A percentile compares a stretch with the other conserved stretches of the same genome.
Conservation (phyloP, 495 filamentous ascomycete species). For the Trichoderma gamsii region DNA sequence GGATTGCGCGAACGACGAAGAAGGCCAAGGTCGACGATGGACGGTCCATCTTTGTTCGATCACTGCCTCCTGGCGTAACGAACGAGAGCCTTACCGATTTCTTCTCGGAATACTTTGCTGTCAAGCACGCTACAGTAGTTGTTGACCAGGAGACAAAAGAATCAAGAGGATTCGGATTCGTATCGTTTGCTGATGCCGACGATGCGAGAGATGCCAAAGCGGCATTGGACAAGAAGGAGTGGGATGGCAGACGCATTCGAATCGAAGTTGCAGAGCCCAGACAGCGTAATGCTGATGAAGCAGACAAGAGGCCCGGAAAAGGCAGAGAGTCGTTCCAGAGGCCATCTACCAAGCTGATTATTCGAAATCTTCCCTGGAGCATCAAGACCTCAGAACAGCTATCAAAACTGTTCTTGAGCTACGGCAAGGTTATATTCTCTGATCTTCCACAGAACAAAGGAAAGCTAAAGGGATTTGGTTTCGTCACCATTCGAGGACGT, state of each 20-base stretch:
- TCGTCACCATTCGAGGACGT: slow-evolving; percentile 78
- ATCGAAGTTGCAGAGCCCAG: slow-evolving; percentile 84
- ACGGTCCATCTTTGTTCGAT: slow-evolving; percentile 83
- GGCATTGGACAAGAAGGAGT: slow-evolving; percentile 64
- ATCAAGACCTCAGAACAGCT: slow-evolving; percentile 81
- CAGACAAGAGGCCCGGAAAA: slow-evolving; percentile 44
- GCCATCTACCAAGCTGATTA: slow-evolving; percentile 73
- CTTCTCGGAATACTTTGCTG: slow-evolving; percentile 89
- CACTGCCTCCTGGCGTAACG: slow-evolving; percentile 70
- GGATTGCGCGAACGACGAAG: slow-evolving; percentile 25
- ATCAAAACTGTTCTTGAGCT: slow-evolving; percentile 67
- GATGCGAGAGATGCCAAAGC: slow-evolving; percentile 75
- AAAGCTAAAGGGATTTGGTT: slow-evolving; percentile 81
- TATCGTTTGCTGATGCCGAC: slow-evolving; percentile 89
- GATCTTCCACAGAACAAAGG: slow-evolving; percentile 71
- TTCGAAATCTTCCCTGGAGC: slow-evolving; percentile 94
- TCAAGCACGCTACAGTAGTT: slow-evolving; percentile 90
- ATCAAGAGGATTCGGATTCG: slow-evolving; percentile 91
- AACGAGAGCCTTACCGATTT: slow-evolving; percentile 73
- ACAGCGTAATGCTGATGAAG: slow-evolving; percentile 57
- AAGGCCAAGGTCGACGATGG: slow-evolving; percentile 44
- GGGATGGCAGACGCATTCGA: slow-evolving; percentile 73
- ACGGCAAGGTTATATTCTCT: slow-evolving; percentile 80
- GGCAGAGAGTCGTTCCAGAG: slow-evolving; percentile 42
- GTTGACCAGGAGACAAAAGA: slow-evolving; percentile 71